Evolutionary conservation across 345 rosid genomes (phyloP).

Genomic region (Gossypium ekmanianum): DNA sequence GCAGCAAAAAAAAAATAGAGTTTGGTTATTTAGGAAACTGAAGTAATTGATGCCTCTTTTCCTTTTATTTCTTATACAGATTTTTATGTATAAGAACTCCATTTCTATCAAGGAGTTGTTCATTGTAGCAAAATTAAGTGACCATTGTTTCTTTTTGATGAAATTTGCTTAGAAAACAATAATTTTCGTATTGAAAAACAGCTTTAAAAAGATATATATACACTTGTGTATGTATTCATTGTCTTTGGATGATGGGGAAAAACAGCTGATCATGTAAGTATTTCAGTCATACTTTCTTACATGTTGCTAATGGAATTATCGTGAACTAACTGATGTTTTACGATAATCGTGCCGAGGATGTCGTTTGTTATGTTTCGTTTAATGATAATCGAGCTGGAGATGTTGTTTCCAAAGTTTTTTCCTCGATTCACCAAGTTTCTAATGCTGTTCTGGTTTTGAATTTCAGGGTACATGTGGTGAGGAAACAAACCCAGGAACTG

Average conservation of each 20-base stretch:
- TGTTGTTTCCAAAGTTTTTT: neutral
- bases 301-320: neutral
- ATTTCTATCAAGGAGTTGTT: neutral
- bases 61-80: neutral
- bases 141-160: neutral
- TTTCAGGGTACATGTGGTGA: slow-evolving; percentile 32
- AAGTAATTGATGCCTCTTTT: neutral
- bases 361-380: neutral
- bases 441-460: neutral
- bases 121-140: neutral
- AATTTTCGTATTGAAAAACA: neutral
- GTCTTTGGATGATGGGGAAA: neutral
- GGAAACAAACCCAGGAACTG: slow-evolving; percentile 22
- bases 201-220: neutral
- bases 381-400: neutral
- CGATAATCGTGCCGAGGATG: neutral
- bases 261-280: neutral
- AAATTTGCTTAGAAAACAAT: neutral
- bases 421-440: neutral
- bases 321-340: neutral
- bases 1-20: neutral
- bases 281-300: slow-evolving; percentile 8
- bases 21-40: neutral
- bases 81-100: neutral
- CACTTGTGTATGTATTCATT: neutral